A percentile compares a stretch with the other conserved stretches of the same genome.
Conservation (phyloP, 768 basidiomycete genomes). For the Vararia minispora region DNA sequence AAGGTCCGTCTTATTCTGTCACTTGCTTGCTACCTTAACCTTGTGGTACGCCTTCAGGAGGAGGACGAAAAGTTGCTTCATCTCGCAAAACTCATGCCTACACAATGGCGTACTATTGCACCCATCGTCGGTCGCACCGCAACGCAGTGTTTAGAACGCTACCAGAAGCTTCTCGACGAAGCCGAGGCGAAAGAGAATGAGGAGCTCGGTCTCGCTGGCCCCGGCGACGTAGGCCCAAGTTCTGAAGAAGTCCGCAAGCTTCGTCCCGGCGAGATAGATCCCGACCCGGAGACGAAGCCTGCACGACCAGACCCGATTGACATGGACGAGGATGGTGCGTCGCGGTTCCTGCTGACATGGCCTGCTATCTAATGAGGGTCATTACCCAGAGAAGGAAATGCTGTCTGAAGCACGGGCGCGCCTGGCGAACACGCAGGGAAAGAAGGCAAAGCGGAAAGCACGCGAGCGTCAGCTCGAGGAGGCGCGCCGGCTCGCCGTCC, state of each 20-base stretch:
- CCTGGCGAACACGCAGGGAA: constrained; percentile 97
- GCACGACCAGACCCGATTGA: constrained; percentile 98
- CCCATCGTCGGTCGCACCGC: constrained; percentile 97
- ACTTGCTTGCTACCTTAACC: background rate
- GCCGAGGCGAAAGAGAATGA: constrained; percentile 95
- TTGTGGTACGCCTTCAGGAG: constrained; percentile 36
- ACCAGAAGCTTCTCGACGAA: constrained; percentile 95
- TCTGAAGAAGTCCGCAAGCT: constrained; percentile 88
- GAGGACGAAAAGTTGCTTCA: constrained; percentile 98
- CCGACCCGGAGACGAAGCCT: constrained; percentile 97
- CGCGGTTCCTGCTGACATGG: background rate
- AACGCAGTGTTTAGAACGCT: constrained; percentile 94
- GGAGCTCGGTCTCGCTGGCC: constrained; percentile 84
- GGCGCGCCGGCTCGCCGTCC: constrained; percentile 82
- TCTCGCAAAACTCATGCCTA: constrained; percentile 97
- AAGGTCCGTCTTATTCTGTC: constrained; percentile 43
- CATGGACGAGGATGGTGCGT: constrained; percentile 96
- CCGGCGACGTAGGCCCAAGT: constrained; percentile 70
- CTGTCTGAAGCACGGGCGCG: constrained; percentile 96
- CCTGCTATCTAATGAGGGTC: constrained; percentile 2
- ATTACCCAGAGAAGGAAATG: constrained; percentile 89
- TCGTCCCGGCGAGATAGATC: constrained; percentile 95
- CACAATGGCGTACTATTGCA: constrained; percentile 98
- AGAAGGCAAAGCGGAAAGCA: constrained; percentile 98
- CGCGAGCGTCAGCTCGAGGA: constrained; percentile 96